Evolutionary conservation across 805 yeast species (phyloP), one percentile per base, ranked within the genome.

Genomic region (Yamadazyma sp.): DNA sequence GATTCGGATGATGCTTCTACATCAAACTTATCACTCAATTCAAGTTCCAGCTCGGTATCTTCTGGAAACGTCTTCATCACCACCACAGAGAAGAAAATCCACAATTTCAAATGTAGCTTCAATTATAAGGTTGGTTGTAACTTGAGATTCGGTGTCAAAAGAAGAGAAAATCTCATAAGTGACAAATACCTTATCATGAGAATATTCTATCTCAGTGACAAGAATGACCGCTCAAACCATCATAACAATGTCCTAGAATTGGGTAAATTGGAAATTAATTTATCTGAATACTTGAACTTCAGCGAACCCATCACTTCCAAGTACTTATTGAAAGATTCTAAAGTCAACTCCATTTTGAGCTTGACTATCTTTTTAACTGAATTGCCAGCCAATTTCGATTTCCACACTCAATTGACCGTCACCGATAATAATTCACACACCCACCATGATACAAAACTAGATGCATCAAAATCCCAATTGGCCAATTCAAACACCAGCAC

Each of bases 321-420:
- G 42, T 87, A 83, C 48, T 60, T 91, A 28, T 64, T 91, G 23
- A 81, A 81, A 48, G 74, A 86, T 18, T 82, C 95, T 1, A 86
- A 86, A 45, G 78, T 91, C 13, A 91, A 91, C 55, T 81, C 94
- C 2, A 82, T 86, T n/a, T 57, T 83, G 25, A 80, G 73, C 40
- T 42, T 86, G 27, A 70, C 80, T 1, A 62, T 85, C n/a, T 64
- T 66, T 4, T 56, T 84, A 46, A 68, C 64, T 27, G 70, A 66
- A 39, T 53, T 65, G 14, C 62, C 72, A 3, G 38, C 59, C 4
- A 52, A 62, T 39, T 50, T 48, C 27, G 71, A 65, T 27, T 67
- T 67, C 51, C 70, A 63, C 42, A 67, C 73, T 2, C 70, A 57
- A 36, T 52, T 67, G 23, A 65, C 58, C 27, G 56, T 66, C 6